phyloP scores from a whole-genome alignment of 352 stramenopile genomes.

The Plasmopara muralis region DNA sequence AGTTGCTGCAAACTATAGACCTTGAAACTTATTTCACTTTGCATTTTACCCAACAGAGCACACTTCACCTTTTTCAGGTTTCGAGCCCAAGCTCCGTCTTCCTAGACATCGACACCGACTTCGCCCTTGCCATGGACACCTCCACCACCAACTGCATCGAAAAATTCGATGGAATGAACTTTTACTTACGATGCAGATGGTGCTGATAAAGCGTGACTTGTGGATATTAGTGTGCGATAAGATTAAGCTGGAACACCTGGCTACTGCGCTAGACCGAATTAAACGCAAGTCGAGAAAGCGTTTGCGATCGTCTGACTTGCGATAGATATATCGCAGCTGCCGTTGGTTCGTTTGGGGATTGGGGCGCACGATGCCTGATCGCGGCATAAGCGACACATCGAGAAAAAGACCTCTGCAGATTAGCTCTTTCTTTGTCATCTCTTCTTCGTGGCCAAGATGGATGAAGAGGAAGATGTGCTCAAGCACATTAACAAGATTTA shows the following conservation, averaged over 20 bases:
- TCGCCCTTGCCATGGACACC: background rate
- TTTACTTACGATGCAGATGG: background rate
- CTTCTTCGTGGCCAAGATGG: background rate
- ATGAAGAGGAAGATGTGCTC: too few relatives aligned
- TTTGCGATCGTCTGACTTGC: background rate
- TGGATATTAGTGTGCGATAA: background rate
- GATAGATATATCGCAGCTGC: background rate
- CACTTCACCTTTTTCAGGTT: background rate
- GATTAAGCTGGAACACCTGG: background rate
- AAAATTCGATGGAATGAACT: background rate
- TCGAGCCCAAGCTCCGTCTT: background rate
- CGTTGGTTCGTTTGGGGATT: background rate
- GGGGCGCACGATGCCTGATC: background rate
- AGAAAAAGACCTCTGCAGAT: background rate
- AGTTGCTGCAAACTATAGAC: background rate
- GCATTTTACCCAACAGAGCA: background rate
- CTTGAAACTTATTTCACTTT: background rate
- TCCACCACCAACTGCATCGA: background rate
- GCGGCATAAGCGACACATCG: background rate
- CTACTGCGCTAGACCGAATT: background rate
- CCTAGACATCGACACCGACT: background rate
- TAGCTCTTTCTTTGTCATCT: background rate
- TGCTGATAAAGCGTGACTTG: background rate
- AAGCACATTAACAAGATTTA: too few relatives aligned
- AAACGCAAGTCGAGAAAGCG: background rate